Evolutionary conservation across 73 alveolate genomes (phyloP).

Genomic region (Paramecium octaurelia): DNA sequence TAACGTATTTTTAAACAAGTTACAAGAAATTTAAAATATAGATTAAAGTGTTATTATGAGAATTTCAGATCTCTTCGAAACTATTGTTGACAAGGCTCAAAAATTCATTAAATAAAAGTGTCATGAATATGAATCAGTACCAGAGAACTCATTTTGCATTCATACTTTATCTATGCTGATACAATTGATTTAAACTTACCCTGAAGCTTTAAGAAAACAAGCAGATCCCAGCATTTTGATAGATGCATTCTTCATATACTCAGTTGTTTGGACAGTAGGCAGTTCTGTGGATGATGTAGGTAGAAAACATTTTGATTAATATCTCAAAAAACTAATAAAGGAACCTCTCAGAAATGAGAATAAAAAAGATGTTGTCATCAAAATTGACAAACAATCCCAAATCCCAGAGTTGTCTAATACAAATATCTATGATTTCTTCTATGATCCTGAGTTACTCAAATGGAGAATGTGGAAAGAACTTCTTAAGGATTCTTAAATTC

Average conservation of each 20-base stretch:
- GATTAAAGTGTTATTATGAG: conserved; percentile 59
- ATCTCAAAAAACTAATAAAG: conserved; percentile 66
- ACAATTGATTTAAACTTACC: neutral
- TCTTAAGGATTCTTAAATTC: conserved; percentile 66
- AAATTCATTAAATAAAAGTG: conserved; percentile 43
- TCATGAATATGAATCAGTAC: conserved; percentile 59
- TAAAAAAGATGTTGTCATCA: conserved; percentile 60
- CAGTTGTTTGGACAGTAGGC: conserved; percentile 91
- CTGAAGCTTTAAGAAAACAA: neutral
- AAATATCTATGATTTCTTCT: conserved; percentile 69
- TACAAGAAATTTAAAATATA: neutral
- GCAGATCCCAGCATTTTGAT: neutral
- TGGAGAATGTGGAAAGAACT: conserved; percentile 90
- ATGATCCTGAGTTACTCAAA: conserved; percentile 78
- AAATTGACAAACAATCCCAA: conserved; percentile 73
- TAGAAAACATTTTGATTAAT: conserved; percentile 78
- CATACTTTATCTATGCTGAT: conserved; percentile 2
- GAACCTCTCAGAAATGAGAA: conserved; percentile 68
- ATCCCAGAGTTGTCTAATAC: conserved; percentile 79
- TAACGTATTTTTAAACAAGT: conserved; percentile 31
- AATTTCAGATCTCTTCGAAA: conserved; percentile 61
- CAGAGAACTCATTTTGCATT: conserved; percentile 54
- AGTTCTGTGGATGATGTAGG: conserved; percentile 87
- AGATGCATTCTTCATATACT: conserved; percentile 85
- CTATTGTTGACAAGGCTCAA: conserved; percentile 20